Percentiles rank a stretch among this genome's conserved stretches.
phyloP scores from a whole-genome alignment of 73 alveolate genomes.

The Symbiodinium pilosum region DNA sequence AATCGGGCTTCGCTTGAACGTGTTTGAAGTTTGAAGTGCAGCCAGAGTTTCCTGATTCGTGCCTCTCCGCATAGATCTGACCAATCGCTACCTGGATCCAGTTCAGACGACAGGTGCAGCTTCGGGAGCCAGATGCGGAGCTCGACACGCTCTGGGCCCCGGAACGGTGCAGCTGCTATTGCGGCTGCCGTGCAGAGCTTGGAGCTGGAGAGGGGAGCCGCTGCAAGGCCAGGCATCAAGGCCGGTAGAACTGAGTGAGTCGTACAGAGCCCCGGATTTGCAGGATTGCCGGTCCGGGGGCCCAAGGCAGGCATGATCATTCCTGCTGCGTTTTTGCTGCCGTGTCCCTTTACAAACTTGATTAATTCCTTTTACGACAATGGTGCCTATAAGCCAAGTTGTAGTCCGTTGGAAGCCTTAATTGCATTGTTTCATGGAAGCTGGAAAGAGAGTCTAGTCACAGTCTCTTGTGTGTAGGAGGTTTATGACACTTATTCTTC shows the following conservation, averaged over 20 bases:
- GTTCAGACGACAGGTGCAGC: conserved; percentile 18
- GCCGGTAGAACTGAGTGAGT: not conserved
- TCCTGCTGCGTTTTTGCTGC: not conserved
- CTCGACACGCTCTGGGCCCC: conserved; percentile 78
- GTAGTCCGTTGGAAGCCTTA: not conserved
- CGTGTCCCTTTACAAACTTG: not conserved
- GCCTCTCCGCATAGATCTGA: too few relatives aligned
- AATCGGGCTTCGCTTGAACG: too few relatives aligned
- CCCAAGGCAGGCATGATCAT: not conserved
- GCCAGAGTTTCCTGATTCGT: too few relatives aligned
- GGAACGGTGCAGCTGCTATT: conserved; percentile 30
- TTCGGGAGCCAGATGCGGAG: conserved; percentile 50
- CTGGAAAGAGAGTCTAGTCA: not conserved
- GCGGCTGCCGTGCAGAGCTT: conserved; percentile 71
- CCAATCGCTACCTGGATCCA: too few relatives aligned
- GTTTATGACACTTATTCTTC: not conserved
- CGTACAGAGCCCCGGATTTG: not conserved
- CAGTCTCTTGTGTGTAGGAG: not conserved
- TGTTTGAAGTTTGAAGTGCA: too few relatives aligned
- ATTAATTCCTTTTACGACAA: not conserved
- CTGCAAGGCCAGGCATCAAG: not conserved
- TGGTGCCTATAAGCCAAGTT: not conserved
- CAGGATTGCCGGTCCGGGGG: not conserved
- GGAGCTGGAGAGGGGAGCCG: conserved; percentile 66
- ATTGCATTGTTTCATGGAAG: not conserved